Percentiles rank a stretch among this genome's conserved stretches.
Evolutionary conservation across 768 basidiomycete genomes (phyloP).

Genomic region (Mycena maculata): DNA sequence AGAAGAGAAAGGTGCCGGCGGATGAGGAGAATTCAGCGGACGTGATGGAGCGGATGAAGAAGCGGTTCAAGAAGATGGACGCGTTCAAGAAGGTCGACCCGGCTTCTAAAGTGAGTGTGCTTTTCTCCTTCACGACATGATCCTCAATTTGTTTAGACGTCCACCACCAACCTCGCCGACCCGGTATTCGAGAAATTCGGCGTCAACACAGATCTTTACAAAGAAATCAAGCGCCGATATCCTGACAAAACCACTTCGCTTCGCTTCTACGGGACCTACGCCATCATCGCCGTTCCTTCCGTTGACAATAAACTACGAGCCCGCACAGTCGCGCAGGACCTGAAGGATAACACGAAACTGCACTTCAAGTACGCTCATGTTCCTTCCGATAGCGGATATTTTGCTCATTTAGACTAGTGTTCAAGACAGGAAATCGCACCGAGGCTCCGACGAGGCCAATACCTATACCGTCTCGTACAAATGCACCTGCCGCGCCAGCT

Average conservation of each 20-base stretch:
- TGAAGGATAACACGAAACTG: slow-evolving; percentile 16
- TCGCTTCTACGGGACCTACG: slow-evolving; percentile 30
- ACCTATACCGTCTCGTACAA: slow-evolving; percentile 20
- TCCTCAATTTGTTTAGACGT: neutral
- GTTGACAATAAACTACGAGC: slow-evolving; percentile 28
- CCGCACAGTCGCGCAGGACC: slow-evolving; percentile 25
- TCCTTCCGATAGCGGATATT: neutral
- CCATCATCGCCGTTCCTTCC: slow-evolving; percentile 28
- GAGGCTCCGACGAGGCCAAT: neutral
- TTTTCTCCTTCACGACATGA: neutral
- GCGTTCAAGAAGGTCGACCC: neutral
- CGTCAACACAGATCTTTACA: slow-evolving; percentile 7
- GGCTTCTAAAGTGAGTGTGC: neutral
- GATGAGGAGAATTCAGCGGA: slow-evolving; percentile 2
- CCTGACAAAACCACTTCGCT: neutral
- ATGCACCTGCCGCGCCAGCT: slow-evolving; percentile 22
- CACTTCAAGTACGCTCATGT: slow-evolving; percentile 24
- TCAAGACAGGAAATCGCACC: slow-evolving; percentile 1
- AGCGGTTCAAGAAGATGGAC: slow-evolving; percentile 28
- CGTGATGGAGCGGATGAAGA: slow-evolving; percentile 20
- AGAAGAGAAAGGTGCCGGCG: slow-evolving; percentile 24
- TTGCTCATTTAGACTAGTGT: slow-evolving; percentile 1
- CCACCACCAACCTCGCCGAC: neutral
- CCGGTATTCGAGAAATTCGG: slow-evolving; percentile 17
- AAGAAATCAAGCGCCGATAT: slow-evolving; percentile 19